Percentiles rank a stretch among this genome's conserved stretches.
phyloP scores from a whole-genome alignment of 129 eudicot species.

The Centrapalus pauciflorus region DNA sequence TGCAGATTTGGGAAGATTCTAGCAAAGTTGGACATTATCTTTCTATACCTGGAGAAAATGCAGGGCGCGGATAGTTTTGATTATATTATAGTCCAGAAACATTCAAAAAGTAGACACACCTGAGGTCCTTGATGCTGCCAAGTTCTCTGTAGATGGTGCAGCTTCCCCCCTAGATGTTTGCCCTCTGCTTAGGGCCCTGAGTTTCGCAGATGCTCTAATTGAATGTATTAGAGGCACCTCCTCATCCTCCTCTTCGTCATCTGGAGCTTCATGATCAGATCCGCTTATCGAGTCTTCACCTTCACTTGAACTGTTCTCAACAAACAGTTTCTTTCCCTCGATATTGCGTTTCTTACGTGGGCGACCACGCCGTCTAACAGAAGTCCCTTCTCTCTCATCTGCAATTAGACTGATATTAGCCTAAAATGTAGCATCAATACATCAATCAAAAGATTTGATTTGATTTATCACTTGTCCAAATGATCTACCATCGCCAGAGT shows the following conservation, averaged over 20 bases:
- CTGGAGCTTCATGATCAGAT: slow-evolving; percentile 55
- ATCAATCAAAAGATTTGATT: too few relatives aligned
- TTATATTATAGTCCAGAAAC: too few relatives aligned
- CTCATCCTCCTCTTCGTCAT: slow-evolving; percentile 62
- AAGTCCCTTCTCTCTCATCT: slow-evolving; percentile 65
- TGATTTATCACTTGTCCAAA: too few relatives aligned
- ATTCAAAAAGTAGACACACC: too few relatives aligned
- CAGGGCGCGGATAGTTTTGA: too few relatives aligned
- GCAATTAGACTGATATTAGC: too few relatives aligned
- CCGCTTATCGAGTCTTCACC: slow-evolving; percentile 70
- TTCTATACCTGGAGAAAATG: too few relatives aligned
- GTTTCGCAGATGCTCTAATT: slow-evolving; percentile 64
- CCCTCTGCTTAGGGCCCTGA: slow-evolving; percentile 46
- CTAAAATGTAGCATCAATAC: too few relatives aligned
- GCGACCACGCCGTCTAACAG: slow-evolving; percentile 82
- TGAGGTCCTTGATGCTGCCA: slow-evolving; percentile 52
- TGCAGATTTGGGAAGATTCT: too few relatives aligned
- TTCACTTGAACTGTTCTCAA: slow-evolving; percentile 75
- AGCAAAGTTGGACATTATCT: too few relatives aligned
- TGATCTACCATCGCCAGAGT: too few relatives aligned
- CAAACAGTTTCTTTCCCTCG: slow-evolving; percentile 80
- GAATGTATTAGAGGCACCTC: slow-evolving; percentile 67
- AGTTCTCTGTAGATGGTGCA: slow-evolving; percentile 34
- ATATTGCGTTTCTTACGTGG: slow-evolving; percentile 57
- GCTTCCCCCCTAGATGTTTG: slow-evolving; percentile 29